Percentiles rank a stretch among this genome's conserved stretches.
phyloP scores from a whole-genome alignment of 2,329 filamentous ascomycete species.

The Neonectria sp. region DNA sequence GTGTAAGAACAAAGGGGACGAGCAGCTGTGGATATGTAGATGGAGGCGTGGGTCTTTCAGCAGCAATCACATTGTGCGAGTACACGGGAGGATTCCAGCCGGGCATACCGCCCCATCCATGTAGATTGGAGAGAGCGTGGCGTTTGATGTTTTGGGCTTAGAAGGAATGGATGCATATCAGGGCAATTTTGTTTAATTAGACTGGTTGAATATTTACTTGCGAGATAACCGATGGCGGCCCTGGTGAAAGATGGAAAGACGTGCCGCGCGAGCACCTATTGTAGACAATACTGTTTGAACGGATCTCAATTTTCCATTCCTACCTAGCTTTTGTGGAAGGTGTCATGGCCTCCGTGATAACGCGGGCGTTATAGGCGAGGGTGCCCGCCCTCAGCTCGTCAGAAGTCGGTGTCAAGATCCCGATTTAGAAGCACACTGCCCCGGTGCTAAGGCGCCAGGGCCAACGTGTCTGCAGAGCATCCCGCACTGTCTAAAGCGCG shows the following conservation, averaged over 20 bases:
- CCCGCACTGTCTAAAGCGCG: slow-evolving; percentile 16
- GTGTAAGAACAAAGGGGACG: not conserved
- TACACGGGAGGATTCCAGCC: slow-evolving; percentile 16
- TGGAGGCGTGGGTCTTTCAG: not conserved
- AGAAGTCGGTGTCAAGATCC: slow-evolving; percentile 28
- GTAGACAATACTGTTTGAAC: not conserved
- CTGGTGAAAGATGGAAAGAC: not conserved
- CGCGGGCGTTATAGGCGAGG: slow-evolving; percentile 3
- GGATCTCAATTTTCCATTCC: not conserved
- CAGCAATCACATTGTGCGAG: slow-evolving; percentile 12
- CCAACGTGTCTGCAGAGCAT: not conserved
- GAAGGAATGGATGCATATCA: slow-evolving; percentile 16
- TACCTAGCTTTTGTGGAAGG: not conserved
- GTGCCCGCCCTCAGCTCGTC: slow-evolving; percentile 1
- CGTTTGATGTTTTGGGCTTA: slow-evolving; percentile 1
- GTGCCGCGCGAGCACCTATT: not conserved
- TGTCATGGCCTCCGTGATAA: slow-evolving; percentile 20
- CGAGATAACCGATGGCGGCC: not conserved
- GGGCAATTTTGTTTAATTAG: slow-evolving; percentile 19
- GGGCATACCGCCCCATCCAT: not conserved
- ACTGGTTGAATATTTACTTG: slow-evolving; percentile 1
- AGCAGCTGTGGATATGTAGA: not conserved
- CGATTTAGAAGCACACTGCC: slow-evolving; percentile 45
- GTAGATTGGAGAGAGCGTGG: slow-evolving; percentile 16
- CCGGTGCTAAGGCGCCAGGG: slow-evolving; percentile 24